phyloP scores from a whole-genome alignment of 164 flowering plant species.

The Chimonanthus salicifolius region DNA sequence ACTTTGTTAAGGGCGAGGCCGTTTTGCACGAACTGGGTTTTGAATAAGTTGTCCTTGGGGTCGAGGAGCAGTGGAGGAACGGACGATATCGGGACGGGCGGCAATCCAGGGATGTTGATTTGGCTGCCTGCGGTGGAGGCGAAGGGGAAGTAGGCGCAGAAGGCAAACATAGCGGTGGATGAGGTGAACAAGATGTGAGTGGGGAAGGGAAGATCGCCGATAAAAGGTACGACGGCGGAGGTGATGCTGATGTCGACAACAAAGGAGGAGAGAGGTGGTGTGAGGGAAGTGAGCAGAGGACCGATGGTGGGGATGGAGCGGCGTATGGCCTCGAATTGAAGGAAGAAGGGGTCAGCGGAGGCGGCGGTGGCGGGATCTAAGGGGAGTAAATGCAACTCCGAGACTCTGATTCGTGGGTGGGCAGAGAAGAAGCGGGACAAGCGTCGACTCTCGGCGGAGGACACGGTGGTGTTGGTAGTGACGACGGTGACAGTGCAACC shows the following conservation, averaged over 20 bases:
- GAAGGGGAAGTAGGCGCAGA: slow-evolving; percentile 19
- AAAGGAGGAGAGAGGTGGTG: slow-evolving; percentile 29
- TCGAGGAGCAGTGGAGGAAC: slow-evolving; percentile 25
- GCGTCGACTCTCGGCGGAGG: slow-evolving; percentile 13
- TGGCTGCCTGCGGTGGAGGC: not conserved
- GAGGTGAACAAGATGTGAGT: slow-evolving; percentile 31
- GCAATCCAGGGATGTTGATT: slow-evolving; percentile 23
- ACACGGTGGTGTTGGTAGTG: slow-evolving; percentile 18
- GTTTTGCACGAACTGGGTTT: slow-evolving; percentile 10
- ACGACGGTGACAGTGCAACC: slow-evolving; percentile 18
- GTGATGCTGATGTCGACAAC: slow-evolving; percentile 20
- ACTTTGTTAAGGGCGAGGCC: slow-evolving; percentile 16
- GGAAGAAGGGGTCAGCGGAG: slow-evolving; percentile 35
- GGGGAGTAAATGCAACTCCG: slow-evolving; percentile 18
- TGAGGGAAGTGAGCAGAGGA: not conserved
- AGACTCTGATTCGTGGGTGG: slow-evolving; percentile 13
- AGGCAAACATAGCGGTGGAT: slow-evolving; percentile 35
- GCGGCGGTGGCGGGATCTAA: slow-evolving; percentile 3
- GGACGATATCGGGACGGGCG: slow-evolving; percentile 29
- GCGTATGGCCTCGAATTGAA: slow-evolving; percentile 30
- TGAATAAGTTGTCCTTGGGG: slow-evolving; percentile 14
- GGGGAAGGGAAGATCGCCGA: slow-evolving; percentile 15
- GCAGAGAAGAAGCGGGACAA: slow-evolving; percentile 14
- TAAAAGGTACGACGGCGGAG: slow-evolving; percentile 20
- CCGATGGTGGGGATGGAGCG: slow-evolving; percentile 12